Conservation (phyloP, 306 rosid genomes). For the Begonia fuchsioides region DNA sequence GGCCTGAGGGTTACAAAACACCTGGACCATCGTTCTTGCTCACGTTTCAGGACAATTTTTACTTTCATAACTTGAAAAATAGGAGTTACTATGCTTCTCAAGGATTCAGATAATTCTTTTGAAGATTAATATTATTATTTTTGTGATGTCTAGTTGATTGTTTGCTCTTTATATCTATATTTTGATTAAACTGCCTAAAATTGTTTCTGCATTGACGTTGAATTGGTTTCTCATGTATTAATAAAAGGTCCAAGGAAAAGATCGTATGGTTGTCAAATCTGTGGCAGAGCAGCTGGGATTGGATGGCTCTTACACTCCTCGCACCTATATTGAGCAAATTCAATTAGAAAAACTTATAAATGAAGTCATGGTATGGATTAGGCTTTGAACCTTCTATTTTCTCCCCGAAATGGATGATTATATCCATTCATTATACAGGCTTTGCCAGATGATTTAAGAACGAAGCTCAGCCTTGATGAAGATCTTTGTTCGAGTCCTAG, state of each 20-base stretch:
- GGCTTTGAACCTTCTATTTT: constrained; percentile 5
- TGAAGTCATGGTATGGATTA: constrained; percentile 82
- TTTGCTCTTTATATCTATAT: too few relatives aligned
- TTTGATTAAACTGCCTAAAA: too few relatives aligned
- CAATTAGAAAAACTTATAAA: constrained; percentile 93
- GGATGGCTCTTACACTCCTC: constrained; percentile 91
- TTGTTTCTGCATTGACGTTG: background rate
- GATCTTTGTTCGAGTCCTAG: constrained; percentile 90
- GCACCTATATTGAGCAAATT: constrained; percentile 95
- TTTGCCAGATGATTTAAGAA: constrained; percentile 90
- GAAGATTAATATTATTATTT: too few relatives aligned
- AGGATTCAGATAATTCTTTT: too few relatives aligned
- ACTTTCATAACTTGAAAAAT: too few relatives aligned
- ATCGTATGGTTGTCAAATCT: constrained; percentile 46
- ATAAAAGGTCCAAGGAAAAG: constrained; percentile 89
- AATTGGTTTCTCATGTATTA: constrained; percentile 7
- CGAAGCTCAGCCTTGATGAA: constrained; percentile 91
- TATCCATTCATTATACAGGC: constrained; percentile 56
- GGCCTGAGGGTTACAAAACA: too few relatives aligned
- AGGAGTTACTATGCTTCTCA: too few relatives aligned
- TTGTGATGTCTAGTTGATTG: too few relatives aligned
- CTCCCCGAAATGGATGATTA: constrained; percentile 1
- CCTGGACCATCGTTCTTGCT: too few relatives aligned
- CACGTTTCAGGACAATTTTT: too few relatives aligned
- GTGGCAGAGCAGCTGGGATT: constrained; percentile 78